These are phyloP conservation scores for Cornus controversa DNA, from an alignment of 148 eudicot species.

Conservation along the genomic window DNA sequence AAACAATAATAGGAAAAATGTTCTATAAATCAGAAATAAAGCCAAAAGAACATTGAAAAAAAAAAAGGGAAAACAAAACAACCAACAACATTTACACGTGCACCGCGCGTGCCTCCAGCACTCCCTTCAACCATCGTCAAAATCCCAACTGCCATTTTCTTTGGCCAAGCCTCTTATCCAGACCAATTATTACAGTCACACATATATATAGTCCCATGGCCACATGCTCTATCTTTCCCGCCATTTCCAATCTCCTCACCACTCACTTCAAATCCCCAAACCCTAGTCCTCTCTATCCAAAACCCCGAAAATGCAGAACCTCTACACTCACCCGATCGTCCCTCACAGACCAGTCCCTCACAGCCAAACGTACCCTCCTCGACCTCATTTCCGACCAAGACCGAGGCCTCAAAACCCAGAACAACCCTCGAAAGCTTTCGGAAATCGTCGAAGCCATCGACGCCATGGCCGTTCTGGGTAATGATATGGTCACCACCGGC, in stretches of 20 bases:
- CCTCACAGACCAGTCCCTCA: conserved; percentile 50
- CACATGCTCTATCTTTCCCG: conserved; percentile 39
- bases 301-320: conserved; percentile 22
- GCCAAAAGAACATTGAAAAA: too few species aligned
- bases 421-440: conserved; percentile 57
- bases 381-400: conserved; percentile 77
- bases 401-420: conserved; percentile 79
- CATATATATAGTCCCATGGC: conserved; percentile 7
- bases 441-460: conserved; percentile 64
- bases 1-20: too few species aligned
- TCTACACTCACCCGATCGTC: conserved; percentile 38
- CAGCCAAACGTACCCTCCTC: conserved; percentile 69
- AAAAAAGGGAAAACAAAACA: too few species aligned
- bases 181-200: neutral
- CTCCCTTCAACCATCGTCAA: neutral
- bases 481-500: conserved; percentile 52
- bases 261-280: conserved; percentile 7
- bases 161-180: neutral
- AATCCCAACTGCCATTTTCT: neutral
- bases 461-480: conserved; percentile 45
- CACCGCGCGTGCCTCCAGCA: neutral
- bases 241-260: conserved; percentile 32
- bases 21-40: too few species aligned
- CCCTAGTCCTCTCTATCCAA: neutral
- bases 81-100: neutral